These are phyloP conservation scores for Aureobasidium lini DNA, from an alignment of 2,329 filamentous ascomycete genomes.

Conservation along the genomic window DNA sequence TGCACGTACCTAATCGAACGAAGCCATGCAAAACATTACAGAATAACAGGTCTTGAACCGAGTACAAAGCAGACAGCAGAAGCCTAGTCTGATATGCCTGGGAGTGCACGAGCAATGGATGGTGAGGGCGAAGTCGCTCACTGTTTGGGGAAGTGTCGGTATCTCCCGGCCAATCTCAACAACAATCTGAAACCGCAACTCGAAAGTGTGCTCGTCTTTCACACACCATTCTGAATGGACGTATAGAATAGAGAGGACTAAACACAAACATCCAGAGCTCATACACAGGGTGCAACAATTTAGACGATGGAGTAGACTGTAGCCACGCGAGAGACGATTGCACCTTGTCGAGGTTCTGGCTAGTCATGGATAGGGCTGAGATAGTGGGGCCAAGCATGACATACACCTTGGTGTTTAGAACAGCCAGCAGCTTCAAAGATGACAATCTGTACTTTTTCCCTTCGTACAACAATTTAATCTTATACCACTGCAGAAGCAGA, in stretches of 20 bases:
- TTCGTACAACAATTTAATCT: neutral
- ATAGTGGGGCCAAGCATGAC: conserved; percentile 5
- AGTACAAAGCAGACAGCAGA: neutral
- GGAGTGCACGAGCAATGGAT: conserved; percentile 1
- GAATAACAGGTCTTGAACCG: neutral
- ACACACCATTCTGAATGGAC: neutral
- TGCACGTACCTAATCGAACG: conserved; percentile 4
- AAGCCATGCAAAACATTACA: conserved; percentile 1
- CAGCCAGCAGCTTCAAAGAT: neutral
- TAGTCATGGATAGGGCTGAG: conserved; percentile 2
- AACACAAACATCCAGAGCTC: too few species aligned
- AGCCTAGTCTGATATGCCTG: neutral
- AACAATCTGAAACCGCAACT: neutral
- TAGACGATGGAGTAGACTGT: too few species aligned
- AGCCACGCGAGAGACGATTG: neutral
- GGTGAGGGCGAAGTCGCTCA: neutral
- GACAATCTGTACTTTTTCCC: neutral
- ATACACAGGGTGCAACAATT: too few species aligned
- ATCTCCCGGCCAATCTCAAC: neutral
- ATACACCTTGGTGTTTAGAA: neutral
- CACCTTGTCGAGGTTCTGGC: neutral
- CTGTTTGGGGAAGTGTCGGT: conserved; percentile 3
- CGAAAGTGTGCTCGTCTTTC: neutral
- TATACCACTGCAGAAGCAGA: neutral
- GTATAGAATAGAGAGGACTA: too few species aligned